Conservation (phyloP, 2,329 filamentous ascomycete genomes). For the Alternaria arbusti region DNA sequence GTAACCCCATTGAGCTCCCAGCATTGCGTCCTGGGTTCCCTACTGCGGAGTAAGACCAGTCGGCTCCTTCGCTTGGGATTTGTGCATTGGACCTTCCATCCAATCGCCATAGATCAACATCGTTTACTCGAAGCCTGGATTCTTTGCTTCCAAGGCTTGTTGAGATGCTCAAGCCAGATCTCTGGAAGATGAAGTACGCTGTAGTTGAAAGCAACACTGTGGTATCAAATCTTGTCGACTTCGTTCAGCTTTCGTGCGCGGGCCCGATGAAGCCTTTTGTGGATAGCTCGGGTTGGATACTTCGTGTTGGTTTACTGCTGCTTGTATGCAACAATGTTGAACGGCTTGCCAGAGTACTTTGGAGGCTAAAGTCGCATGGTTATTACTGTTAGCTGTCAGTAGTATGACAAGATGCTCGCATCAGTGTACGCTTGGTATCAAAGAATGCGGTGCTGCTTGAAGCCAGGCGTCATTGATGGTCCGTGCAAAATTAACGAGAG, state of each 20-base stretch:
- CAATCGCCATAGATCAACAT: not conserved
- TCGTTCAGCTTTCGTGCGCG: not conserved
- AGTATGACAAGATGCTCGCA: not conserved
- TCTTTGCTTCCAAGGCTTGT: not conserved
- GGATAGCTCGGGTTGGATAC: not conserved
- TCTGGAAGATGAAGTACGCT: not conserved
- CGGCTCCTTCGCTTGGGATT: not conserved
- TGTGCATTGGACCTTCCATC: not conserved
- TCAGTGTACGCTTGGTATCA: not conserved
- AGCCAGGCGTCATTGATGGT: not conserved
- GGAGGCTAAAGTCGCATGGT: accelerated
- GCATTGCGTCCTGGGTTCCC: not conserved
- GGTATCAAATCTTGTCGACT: not conserved
- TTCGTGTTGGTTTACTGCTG: not conserved
- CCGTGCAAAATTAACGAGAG: too few relatives aligned
- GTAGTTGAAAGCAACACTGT: not conserved
- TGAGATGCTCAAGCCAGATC: not conserved
- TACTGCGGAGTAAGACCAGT: not conserved
- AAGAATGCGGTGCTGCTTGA: not conserved
- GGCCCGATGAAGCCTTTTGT: not conserved
- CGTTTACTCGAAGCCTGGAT: not conserved
- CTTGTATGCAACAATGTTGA: not conserved
- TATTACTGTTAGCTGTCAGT: not conserved
- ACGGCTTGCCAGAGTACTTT: accelerated
- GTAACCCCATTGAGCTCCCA: not conserved